Percentiles rank a stretch among this genome's conserved stretches.
These are phyloP conservation scores for Microglena sp. DNA, from an alignment of 139 green algal genomes.

Conservation along the genomic window DNA sequence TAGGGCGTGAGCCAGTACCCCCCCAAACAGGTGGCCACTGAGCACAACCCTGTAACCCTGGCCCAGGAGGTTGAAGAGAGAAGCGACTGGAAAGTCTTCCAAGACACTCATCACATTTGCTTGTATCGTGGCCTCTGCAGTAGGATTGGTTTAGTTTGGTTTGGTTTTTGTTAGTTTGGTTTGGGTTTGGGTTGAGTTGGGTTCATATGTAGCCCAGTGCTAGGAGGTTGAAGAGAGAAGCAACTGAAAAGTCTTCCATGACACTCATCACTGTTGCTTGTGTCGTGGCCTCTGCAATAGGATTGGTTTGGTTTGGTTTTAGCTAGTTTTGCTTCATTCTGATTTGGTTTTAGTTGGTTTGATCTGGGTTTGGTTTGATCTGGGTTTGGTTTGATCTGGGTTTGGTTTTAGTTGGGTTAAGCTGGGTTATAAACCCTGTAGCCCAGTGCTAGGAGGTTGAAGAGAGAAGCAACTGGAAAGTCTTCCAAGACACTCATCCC, in stretches of 20 bases:
- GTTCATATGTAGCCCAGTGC: conserved; percentile 6
- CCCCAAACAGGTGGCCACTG: conserved; percentile 16
- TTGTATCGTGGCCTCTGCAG: not conserved
- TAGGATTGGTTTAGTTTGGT: too few relatives aligned
- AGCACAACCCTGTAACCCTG: conserved; percentile 15
- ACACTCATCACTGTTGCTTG: not conserved
- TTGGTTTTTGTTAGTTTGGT: too few relatives aligned
- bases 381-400: too few relatives aligned
- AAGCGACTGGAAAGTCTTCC: conserved; percentile 1
- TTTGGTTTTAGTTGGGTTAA: not conserved
- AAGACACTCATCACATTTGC: not conserved
- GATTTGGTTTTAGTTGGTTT: not conserved
- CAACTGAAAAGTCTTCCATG: not conserved
- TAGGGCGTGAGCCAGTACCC: conserved; percentile 19
- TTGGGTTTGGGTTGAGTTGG: not conserved
- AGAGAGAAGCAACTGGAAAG: conserved; percentile 5
- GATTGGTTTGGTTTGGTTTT: too few relatives aligned
- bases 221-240: conserved; percentile 12
- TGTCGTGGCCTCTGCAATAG: not conserved
- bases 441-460: conserved; percentile 12
- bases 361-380: too few relatives aligned
- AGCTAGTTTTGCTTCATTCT: too few relatives aligned
- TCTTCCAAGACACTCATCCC: not conserved
- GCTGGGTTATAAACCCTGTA: conserved; percentile 9
- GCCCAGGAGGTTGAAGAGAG: conserved; percentile 14